These are phyloP conservation scores for Wickerhamiella dianesei DNA, from an alignment of 805 yeast genomes.

Conservation along the genomic window DNA sequence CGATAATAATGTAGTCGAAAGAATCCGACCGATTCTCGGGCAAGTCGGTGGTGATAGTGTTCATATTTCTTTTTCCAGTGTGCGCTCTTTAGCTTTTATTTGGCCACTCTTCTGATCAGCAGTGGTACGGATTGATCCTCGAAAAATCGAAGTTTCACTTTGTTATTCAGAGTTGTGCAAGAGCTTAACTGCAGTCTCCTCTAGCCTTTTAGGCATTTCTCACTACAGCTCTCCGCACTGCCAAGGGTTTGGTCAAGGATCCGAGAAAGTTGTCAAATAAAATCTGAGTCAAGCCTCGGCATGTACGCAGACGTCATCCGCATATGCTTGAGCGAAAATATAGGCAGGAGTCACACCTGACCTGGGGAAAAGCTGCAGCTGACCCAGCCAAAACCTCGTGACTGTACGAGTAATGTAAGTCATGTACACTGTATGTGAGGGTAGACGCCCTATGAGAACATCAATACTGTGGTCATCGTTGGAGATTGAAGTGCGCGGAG, in stretches of 20 bases:
- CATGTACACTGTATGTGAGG: no score
- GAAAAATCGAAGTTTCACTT: no score
- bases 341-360: no score
- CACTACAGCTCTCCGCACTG: not conserved
- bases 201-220: not conserved
- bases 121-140: not conserved
- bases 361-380: not conserved
- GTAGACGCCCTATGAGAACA: no score
- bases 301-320: not conserved
- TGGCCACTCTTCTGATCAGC: conserved; percentile 2
- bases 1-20: conserved; percentile 21
- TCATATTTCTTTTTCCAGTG: not conserved
- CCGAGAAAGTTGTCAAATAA: not conserved
- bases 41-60: not conserved
- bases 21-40: conserved; percentile 1
- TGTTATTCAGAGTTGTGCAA: not conserved
- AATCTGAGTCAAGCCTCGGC: not conserved
- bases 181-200: no score
- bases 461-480: no score
- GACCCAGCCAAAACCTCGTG: not conserved
- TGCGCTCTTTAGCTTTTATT: no score
- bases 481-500: no score
- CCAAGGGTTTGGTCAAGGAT: not conserved
- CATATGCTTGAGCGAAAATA: not conserved
- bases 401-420: not conserved